Base-by-base conservation (phyloP, 139 green algal species). In the Monoraphidium neglectum region DNA sequence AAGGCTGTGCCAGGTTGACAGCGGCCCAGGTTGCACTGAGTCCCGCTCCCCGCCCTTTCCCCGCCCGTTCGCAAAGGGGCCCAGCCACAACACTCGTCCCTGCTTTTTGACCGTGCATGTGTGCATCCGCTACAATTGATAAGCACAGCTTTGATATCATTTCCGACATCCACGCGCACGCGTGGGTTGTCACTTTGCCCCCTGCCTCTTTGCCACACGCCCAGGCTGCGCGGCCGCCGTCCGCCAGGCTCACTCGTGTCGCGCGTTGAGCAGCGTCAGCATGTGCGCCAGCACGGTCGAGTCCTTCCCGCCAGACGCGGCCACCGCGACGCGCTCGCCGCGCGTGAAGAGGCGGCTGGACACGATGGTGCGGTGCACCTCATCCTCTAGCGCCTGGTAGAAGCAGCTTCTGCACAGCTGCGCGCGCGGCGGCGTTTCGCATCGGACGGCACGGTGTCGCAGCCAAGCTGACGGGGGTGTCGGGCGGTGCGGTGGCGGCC, bases 231-330 rank as follows among this genome's bases (percentile, higher is more conserved):
- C 8, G 30, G 15, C 26, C 28, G n/a, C n/a, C n/a, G n/a, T n/a
- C n/a, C n/a, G 28, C 2, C 38, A 2, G 2, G 30, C 83, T 70
- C 70, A 96, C 87, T 86, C 64, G 77, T 99, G 87, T 0, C 95
- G 87, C 18, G 77, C 40, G 82, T 99, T 99, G 1, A 99, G 88
- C 15, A 89, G 81, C 0, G 90, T 96, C 26, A 99, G 40, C n/a
- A 99, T 82, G 76, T 99, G 91, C 0, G 95, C 95, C 26, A 99
- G 87, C 68, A 99, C 96, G 1, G 96, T 99, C 0, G 94, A 98
- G 81, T 99, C 96, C 83, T 98, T 98, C 70, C 94, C 94, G 30
- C 92, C 93, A 6, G 92, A 98, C 2, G 96, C 96, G 2, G 83
- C 96, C 30, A 99, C 76, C 0, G 96, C 96, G 2, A 99, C 91